These are phyloP conservation scores for Akanthomyces dipterigenus DNA, from an alignment of 2,329 filamentous ascomycete genomes.

Conservation along the genomic window DNA sequence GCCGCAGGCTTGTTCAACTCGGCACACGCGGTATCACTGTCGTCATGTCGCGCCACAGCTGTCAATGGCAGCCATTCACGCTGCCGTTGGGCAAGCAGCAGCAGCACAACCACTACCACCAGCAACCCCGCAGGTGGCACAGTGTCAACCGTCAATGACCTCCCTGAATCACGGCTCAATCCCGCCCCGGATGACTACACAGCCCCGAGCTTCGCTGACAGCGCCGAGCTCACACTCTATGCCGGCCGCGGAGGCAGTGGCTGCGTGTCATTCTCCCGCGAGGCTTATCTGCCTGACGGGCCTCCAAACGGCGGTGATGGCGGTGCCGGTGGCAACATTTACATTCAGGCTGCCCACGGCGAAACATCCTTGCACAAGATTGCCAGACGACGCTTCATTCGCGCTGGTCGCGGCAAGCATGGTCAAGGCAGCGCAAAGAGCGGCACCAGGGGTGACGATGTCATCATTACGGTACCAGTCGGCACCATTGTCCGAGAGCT, in stretches of 20 bases:
- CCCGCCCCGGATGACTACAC: slow-evolving; percentile 80
- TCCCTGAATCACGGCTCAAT: slow-evolving; percentile 59
- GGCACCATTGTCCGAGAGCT: slow-evolving; percentile 87
- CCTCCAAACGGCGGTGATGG: slow-evolving; percentile 94
- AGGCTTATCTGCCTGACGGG: slow-evolving; percentile 82
- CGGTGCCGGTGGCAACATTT: slow-evolving; percentile 83
- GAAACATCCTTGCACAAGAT: slow-evolving; percentile 93
- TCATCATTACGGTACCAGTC: slow-evolving; percentile 84
- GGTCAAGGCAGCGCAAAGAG: slow-evolving; percentile 67
- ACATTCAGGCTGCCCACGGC: slow-evolving; percentile 86
- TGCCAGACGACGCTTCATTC: slow-evolving; percentile 65
- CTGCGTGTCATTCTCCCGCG: slow-evolving; percentile 88
- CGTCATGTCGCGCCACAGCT: not conserved
- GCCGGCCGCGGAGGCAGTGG: slow-evolving; percentile 82
- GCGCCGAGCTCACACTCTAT: slow-evolving; percentile 68
- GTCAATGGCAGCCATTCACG: not conserved
- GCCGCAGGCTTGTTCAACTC: not conserved
- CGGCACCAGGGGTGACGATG: slow-evolving; percentile 77
- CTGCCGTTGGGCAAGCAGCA: not conserved
- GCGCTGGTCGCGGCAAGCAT: slow-evolving; percentile 68
- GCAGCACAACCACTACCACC: not conserved
- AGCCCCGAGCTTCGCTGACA: slow-evolving; percentile 77
- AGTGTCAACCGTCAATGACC: slow-evolving; percentile 26
- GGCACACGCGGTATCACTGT: not conserved
- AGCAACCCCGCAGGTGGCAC: not conserved